Conservation (phyloP, 331 rosid species). For the Malus hybrid region DNA sequence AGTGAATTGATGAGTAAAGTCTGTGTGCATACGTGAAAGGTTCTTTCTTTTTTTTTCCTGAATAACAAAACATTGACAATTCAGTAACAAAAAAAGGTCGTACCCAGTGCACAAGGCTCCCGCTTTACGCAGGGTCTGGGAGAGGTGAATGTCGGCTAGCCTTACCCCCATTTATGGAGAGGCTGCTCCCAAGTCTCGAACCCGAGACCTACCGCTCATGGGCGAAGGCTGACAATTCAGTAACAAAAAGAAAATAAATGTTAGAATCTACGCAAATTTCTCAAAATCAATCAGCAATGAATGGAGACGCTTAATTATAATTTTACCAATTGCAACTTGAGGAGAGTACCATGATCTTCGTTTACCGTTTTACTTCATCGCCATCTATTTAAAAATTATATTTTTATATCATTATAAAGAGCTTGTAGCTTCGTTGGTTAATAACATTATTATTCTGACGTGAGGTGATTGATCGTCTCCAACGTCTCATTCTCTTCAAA, state of each 20-base stretch:
- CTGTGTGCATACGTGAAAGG: neutral
- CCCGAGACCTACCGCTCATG: no score
- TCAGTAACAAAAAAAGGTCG: neutral
- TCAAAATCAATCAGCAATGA: neutral
- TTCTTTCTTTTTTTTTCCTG: neutral
- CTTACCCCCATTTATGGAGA: no score
- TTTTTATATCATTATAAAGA: no score
- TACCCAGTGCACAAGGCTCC: no score
- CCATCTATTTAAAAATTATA: no score
- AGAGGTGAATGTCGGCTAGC: no score
- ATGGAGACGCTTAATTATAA: no score
- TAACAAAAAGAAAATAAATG: neutral
- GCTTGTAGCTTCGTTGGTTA: rapidly evolving
- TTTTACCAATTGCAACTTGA: no score
- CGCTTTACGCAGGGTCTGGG: no score
- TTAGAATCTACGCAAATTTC: neutral
- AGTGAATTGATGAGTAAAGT: neutral
- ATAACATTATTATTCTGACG: neutral
- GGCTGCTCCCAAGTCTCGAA: no score
- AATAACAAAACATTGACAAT: neutral
- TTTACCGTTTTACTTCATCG: no score
- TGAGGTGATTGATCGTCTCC: neutral
- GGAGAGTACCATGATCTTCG: no score
- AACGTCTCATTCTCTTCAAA: neutral
- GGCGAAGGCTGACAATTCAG: neutral